Base-by-base conservation (phyloP, 768 basidiomycete genomes). In the Trametes cinnabarina region DNA sequence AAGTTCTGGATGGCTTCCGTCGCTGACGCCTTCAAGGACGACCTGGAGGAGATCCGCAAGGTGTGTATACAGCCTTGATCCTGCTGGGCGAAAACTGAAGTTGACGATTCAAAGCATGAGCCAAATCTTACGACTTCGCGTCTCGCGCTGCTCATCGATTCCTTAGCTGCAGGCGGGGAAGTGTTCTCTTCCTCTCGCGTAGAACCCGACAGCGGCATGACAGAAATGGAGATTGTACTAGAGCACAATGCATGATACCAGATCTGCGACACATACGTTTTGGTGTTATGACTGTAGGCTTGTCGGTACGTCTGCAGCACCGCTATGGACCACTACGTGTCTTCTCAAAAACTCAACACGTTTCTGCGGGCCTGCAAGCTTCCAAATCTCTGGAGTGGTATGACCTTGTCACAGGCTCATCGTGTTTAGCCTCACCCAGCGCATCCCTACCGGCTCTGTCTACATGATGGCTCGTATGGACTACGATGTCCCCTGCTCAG, bases 1-100 rank as follows among this genome's bases (percentile, higher is more conserved):
- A 86, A 86, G 69, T 93, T 94, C 66, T 94, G 92, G 92, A 92
- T 94, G 90, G 74, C 83, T 2, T 83, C 87, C 0, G 80, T 93
- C 7, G 88, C 85, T 2, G 89, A 92, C 68, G 90, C 83, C 11
- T 94, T 94, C 72, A 82, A 82, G 61, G 86, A 88, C 44, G 92
- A 94, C 69, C 75, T 94, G n/a, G 90, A 92, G 65, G 80, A 85
- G 65, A 86, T 94, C 65, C 83, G 87, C 30, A 90, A 92, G 79
- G 92, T 89, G 51, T 37, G 79, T 71, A 35, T n/a, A n/a, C n/a
- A n/a, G n/a, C n/a, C n/a, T n/a, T n/a, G n/a, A n/a, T n/a, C n/a
- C n/a, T n/a, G n/a, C n/a, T n/a, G n/a, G n/a, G n/a, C n/a, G n/a
- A n/a, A n/a, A n/a, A n/a, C n/a, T n/a, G n/a, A n/a, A n/a, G n/a